Conservation (phyloP, 2,329 filamentous ascomycete genomes). For the Colletotrichum godetiae region DNA sequence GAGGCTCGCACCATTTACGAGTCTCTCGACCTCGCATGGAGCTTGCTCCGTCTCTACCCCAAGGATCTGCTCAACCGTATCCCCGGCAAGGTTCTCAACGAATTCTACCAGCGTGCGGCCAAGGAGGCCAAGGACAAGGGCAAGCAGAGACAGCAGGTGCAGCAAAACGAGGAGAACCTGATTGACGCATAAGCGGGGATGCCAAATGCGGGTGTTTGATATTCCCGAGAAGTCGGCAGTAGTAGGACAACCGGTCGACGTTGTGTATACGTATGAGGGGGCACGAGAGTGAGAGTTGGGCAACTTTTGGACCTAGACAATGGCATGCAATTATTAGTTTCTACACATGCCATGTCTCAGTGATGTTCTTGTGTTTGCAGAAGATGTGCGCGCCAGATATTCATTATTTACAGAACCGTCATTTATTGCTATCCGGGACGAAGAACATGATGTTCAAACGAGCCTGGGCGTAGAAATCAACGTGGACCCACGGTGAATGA, state of each 20-base stretch:
- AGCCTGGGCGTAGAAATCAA: background rate
- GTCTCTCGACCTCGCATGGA: conserved; percentile 96
- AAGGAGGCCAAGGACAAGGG: conserved; percentile 73
- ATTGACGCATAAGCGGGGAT: conserved; percentile 63
- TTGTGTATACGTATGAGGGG: conserved; percentile 36
- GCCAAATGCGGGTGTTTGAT: conserved; percentile 14
- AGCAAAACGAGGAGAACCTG: conserved; percentile 66
- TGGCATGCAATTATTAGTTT: conserved; percentile 34
- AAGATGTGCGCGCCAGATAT: background rate
- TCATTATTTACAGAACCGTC: background rate
- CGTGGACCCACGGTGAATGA: background rate
- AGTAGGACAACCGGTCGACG: conserved; percentile 8
- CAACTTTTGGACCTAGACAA: conserved; percentile 33
- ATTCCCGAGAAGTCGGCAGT: conserved; percentile 24
- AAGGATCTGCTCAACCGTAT: conserved; percentile 98
- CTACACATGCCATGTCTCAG: conserved; percentile 9
- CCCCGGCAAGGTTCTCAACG: conserved; percentile 83
- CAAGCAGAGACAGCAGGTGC: conserved; percentile 61
- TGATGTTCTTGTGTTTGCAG: conserved; percentile 21
- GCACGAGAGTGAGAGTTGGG: conserved; percentile 12
- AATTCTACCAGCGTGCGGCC: conserved; percentile 80
- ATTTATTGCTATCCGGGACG: background rate
- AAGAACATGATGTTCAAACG: background rate
- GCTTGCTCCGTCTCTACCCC: conserved; percentile 94
- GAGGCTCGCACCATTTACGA: conserved; percentile 93